Conservation (phyloP, 345 rosid genomes). For the Eucalyptus victrix region DNA sequence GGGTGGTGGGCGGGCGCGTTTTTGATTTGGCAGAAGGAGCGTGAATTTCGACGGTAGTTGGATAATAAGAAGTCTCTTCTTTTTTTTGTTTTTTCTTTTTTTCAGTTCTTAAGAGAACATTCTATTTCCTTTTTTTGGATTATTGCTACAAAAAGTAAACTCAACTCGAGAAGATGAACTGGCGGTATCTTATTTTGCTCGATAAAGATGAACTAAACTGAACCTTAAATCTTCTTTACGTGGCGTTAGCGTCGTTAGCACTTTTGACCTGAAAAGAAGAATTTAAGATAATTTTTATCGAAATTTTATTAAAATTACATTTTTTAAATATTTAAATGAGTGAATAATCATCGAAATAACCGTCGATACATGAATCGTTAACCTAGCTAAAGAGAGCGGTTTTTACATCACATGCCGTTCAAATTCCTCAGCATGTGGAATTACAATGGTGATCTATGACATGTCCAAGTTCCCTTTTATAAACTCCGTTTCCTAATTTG, state of each 20-base stretch:
- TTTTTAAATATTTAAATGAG: accelerated
- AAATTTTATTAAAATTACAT: accelerated
- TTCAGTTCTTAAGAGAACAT: not conserved
- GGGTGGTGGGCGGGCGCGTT: not conserved
- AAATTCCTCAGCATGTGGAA: not conserved
- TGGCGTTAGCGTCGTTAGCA: not conserved
- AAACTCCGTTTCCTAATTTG: not conserved
- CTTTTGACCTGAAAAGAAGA: accelerated
- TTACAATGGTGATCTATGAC: not conserved
- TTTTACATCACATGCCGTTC: not conserved
- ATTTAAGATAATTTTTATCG: accelerated
- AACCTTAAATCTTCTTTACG: not conserved
- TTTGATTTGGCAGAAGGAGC: not conserved
- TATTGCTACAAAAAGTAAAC: not conserved
- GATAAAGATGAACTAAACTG: not conserved
- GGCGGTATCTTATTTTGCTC: not conserved
- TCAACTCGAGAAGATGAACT: not conserved
- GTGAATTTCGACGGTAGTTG: not conserved
- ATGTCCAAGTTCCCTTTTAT: not conserved
- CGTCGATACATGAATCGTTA: accelerated
- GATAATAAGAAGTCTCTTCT: not conserved
- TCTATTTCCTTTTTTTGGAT: not conserved
- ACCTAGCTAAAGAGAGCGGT: not conserved
- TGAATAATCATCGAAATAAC: accelerated
- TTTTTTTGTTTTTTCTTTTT: accelerated